Conservation (phyloP, 2,329 filamentous ascomycete species). For the Fusarium mexicanum region DNA sequence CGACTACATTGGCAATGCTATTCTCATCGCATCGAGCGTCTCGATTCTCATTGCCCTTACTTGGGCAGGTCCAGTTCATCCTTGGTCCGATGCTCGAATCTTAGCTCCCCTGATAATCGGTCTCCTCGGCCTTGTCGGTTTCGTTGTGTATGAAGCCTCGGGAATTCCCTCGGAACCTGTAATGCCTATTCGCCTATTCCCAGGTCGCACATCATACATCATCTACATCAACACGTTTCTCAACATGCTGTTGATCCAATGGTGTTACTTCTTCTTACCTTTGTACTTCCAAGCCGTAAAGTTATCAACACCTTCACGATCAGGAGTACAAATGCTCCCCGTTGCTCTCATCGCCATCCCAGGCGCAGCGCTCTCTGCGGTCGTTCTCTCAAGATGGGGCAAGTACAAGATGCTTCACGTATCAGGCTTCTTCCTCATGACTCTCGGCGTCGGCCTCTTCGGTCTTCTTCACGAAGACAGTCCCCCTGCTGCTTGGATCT, state of each 20-base stretch:
- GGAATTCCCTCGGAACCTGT: conserved; percentile 37
- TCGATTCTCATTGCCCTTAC: conserved; percentile 56
- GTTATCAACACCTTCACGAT: conserved; percentile 43
- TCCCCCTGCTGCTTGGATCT: conserved; percentile 49
- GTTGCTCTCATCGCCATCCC: conserved; percentile 45
- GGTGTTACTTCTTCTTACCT: conserved; percentile 54
- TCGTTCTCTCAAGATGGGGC: conserved; percentile 47
- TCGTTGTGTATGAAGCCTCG: conserved; percentile 35
- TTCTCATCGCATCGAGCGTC: conserved; percentile 53
- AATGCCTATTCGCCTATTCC: conserved; percentile 40
- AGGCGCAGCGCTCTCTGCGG: conserved; percentile 38
- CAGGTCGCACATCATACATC: conserved; percentile 33
- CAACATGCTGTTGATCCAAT: conserved; percentile 43
- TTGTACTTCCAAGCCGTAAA: conserved; percentile 58
- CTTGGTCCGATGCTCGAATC: conserved; percentile 53
- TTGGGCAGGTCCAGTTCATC: conserved; percentile 53
- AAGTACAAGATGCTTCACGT: conserved; percentile 49
- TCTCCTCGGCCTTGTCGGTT: conserved; percentile 22
- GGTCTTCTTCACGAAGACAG: conserved; percentile 49
- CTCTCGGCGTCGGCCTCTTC: conserved; percentile 54
- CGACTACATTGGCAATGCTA: conserved; percentile 56
- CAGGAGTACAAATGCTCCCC: conserved; percentile 49
- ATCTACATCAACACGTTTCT: conserved; percentile 40
- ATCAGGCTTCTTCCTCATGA: conserved; percentile 49
- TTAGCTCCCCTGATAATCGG: conserved; percentile 53